Base-by-base conservation (phyloP, 805 yeast genomes). In the Lipomyces spencermartinsiae region DNA sequence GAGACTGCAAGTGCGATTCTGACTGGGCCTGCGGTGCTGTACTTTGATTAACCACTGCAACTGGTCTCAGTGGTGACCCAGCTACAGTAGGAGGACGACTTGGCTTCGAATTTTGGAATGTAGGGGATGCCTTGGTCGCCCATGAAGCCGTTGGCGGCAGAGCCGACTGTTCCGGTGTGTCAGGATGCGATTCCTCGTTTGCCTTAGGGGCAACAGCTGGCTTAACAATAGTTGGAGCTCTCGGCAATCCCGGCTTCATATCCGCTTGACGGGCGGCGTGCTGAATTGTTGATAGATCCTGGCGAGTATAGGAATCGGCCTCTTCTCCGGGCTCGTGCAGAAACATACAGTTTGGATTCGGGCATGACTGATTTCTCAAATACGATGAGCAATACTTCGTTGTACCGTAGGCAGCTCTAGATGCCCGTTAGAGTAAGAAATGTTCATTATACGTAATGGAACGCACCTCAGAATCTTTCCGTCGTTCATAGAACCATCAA, bases 311-410 rank as follows among this genome's bases (percentile, higher is more conserved):
- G 10, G 97, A 90, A 75, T 95, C 99, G 1, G 98, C 98, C 79
- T 95, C 99, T 82, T 95, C 99, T 67, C 99, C 99, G 6, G 99
- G 99, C 80, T 95, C 99, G 78, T 95, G 99, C 75, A 95, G 84
- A 76, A 95, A 95, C 99, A 95, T 95, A 84, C 99, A 95, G 76
- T 93, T 92, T 70, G 98, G 98, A 80, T 95, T 95, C 68, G 97
- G 99, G 81, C 99, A 95, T 9, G 95, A 89, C 78, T 92, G 96
- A 49, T 97, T 98, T 73, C 98, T 85, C 71, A 95, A 82, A 77
- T 95, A 95, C 2, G 97, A 90, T n/a, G 97, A 92, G 79, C 99
- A 95, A 81, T 95, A 95, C 79, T 95, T 95, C 12, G 99, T 95
- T 4, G 99, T 95, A 77, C 99, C 99, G 78, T 93, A 97, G 0